Base-by-base conservation (phyloP, 2,329 filamentous ascomycete species). In the Botrytis squamosa region DNA sequence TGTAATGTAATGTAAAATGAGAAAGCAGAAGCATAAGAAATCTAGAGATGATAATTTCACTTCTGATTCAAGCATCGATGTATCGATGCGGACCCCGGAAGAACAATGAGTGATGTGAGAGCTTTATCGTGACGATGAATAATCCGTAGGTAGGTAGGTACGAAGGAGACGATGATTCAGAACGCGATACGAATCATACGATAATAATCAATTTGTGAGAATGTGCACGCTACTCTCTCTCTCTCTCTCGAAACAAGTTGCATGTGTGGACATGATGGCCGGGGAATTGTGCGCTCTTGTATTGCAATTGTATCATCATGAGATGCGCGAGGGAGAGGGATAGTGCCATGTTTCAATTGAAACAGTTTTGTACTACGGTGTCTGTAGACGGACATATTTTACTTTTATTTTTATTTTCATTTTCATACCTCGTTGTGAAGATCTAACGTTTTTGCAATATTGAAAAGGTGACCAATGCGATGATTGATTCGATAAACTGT, bases 311-410 rank as follows among this genome's bases (percentile, higher is more conserved):
- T 67, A 55, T 36, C 20, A 46, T 46, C 46, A 40, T 7, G 33
- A 40, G 65, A 40, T 12, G 25, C 25, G 40, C 40, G 25, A 46
- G 38, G 14, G 40, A 14, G 18, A 33, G 52, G 25, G 12, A 57
- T 57, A 33, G 52, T 67, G 33, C 4, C 16, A n/a, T 67, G 38
- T 62, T 63, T 38, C 65, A 40, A 14, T 67, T 67, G 65, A 67
- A 55, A 55, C 65, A 67, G 62, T 33, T 7, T 29, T 33, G 62
- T 46, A 14, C 40, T 7, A 7, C 18, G 14, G 18, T 33, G 33
- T 12, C 25, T 33, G 14, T 44, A 40, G 42, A 7, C 29, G 18
- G 36, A 36, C 33, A 33, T 33, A 33, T 33, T 33, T 29, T 29
- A 29, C 2, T 29, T 29, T 33, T 4, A 33, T 33, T 33, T 33